Evolutionary conservation across 129 eudicot species (phyloP), one percentile per base, ranked within the genome.

Genomic region (Flaveria bidentis): DNA sequence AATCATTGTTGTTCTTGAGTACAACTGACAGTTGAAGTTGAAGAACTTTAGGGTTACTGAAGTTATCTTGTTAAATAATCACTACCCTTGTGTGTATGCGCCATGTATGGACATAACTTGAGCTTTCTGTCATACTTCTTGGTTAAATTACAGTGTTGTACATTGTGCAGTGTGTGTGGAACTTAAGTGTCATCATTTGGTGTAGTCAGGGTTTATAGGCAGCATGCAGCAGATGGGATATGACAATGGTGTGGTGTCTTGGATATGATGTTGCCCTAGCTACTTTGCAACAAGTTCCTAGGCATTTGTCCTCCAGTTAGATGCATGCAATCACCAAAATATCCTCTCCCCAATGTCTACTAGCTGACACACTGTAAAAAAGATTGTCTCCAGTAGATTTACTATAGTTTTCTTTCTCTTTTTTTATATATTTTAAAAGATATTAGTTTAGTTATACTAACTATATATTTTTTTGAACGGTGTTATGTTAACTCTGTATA

Each of bases 221-320:
- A 65, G 49, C 44, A 63, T 42, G 51, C 36, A 75, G 49, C 36
- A 65, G 73, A 76, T 66, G 73, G 74, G 81, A 67, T 76, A 52
- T 76, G 81, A 67, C 81, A 67, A 67, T 22, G 67, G 55, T 67
- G 58, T 66, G 50, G 46, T 41, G 61, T 75, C 78, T 75, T 62
- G 61, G 61, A 74, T 33, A 33, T 33, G 39, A 33, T 74, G 63
- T 63, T 75, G 80, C 80, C 80, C 80, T 76, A 64, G 72, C 79
- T 47, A 28, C 25, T 17, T 63, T 30, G 66, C 23, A 76, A 67
- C 81, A 76, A 76, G 68, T 76, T 76, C 81, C 81, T n/a, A 76
- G 81, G 66, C 73, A 50, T 39, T 36, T 63, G 61, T 46, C 56
- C 15, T 71, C 75, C 75, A 72, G 67, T 55, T 53, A 26, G 7